Conservation (phyloP, 371 early-diverging fungal genomes). For the Hamiltosporidium tvaerminnensis region DNA sequence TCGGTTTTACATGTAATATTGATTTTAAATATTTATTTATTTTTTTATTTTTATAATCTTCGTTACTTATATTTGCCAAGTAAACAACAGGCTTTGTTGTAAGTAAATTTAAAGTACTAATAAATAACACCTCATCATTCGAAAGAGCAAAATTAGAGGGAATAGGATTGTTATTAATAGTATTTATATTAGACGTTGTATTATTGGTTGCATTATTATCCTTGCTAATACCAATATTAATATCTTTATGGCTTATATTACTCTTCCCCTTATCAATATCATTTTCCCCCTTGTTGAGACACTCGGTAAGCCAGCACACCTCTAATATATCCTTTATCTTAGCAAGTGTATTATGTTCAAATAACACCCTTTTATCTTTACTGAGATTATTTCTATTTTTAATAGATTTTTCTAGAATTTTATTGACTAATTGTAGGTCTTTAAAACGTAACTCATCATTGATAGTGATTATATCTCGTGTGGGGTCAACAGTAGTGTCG, state of each 20-base stretch:
- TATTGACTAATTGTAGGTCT: constrained; percentile 70
- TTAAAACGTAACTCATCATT: constrained; percentile 80
- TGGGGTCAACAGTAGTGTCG: constrained; percentile 77
- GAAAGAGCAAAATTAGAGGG: neutral
- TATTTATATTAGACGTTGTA: neutral
- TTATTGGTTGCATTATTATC: neutral
- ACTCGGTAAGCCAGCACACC: constrained; percentile 54
- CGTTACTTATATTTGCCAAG: constrained; percentile 63
- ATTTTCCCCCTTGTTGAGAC: constrained; percentile 61
- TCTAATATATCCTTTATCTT: constrained; percentile 47
- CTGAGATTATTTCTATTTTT: neutral
- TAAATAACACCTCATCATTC: constrained; percentile 60
- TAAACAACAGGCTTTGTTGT: constrained; percentile 92
- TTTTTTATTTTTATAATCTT: neutral
- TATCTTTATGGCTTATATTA: too few relatives aligned
- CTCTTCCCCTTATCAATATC: constrained; percentile 71
- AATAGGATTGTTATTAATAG: too few relatives aligned
- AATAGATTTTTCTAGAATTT: constrained; percentile 55
- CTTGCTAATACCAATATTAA: too few relatives aligned
- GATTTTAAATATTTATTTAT: neutral
- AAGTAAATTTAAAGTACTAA: constrained; percentile 71
- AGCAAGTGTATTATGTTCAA: constrained; percentile 61
- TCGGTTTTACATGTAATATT: neutral
- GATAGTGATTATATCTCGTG: constrained; percentile 81
- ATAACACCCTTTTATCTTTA: constrained; percentile 63